Conservation (phyloP, 352 stramenopile genomes). For the Globisporangium alternatum region DNA sequence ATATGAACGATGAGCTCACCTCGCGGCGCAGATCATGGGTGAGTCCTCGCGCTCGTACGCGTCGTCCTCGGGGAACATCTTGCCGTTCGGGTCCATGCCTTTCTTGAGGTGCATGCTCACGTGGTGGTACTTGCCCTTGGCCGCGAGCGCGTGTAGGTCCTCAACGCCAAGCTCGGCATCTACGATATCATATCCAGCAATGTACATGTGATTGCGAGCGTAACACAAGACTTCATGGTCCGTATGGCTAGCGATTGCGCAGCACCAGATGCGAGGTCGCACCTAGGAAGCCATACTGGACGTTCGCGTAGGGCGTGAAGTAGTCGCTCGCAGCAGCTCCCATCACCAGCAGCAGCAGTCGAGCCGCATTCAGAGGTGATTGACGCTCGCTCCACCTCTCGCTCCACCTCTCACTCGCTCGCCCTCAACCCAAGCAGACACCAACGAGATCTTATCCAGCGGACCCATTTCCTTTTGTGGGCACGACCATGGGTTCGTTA, state of each 20-base stretch:
- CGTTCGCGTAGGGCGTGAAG: slow-evolving; percentile 53
- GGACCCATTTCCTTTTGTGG: slow-evolving; percentile 1
- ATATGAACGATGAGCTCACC: slow-evolving; percentile 20
- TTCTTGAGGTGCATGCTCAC: slow-evolving; percentile 51
- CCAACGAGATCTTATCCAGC: slow-evolving; percentile 5
- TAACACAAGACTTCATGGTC: too few relatives aligned
- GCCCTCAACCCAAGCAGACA: background rate
- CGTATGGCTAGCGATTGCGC: too few relatives aligned
- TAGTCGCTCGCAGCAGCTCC: slow-evolving; percentile 48
- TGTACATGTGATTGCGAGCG: too few relatives aligned
- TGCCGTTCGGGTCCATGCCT: slow-evolving; percentile 59
- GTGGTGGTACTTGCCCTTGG: slow-evolving; percentile 34
- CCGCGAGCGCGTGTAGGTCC: slow-evolving; percentile 48
- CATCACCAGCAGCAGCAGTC: slow-evolving; percentile 23
- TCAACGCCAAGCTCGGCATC: slow-evolving; percentile 52
- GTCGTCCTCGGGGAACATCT: slow-evolving; percentile 34
- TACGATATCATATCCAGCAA: background rate
- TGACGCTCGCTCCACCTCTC: background rate
- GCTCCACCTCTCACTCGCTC: background rate
- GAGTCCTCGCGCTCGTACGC: slow-evolving; percentile 50
- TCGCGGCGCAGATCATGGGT: slow-evolving; percentile 55
- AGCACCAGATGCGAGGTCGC: background rate
- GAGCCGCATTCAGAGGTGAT: background rate
- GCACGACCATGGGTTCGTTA: slow-evolving; percentile 2
- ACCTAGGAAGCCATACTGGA: slow-evolving; percentile 54